Base-by-base conservation (phyloP, 352 stramenopile genomes). In the Globisporangium viniferum region DNA sequence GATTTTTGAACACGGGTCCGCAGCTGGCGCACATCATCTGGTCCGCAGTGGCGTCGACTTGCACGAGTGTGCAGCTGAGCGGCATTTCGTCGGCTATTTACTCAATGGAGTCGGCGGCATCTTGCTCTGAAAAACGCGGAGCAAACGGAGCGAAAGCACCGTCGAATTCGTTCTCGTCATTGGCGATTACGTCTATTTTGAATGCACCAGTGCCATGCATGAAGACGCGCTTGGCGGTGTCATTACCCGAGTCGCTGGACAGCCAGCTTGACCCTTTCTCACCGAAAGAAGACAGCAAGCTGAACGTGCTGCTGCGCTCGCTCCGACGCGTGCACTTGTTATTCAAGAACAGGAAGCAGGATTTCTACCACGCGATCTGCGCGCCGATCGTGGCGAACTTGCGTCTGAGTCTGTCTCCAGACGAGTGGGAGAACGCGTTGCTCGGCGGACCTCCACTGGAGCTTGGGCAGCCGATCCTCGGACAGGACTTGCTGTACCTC, bases 1-100 rank as follows among this genome's bases (percentile, higher is more conserved):
- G 85, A 22, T 92, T 92, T 49, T 85, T 88, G 33, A 87, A 81
- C 24, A 88, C 80, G 0, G 85, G 83, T 7, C 81, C 85, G 12
- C 83, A 93, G 62, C 66, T 92, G 8, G 77, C 85, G 1, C 85
- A 93, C 66, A 79, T 93, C 18, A 92, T 93, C 59, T 93, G 85
- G 85, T 91, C 80, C 5, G 77, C 85, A 0, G 80, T 93, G 6
- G 74, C 82, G 39, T 85, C 81, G 10, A 93, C 83, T 1, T 85
- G 83, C 46, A 77, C 76, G 35, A 93, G 75, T 53, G 78, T 78
- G 33, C 85, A 93, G 55, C 69, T 91, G 8, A 93, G 83, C 33
- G 82, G 83, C 5, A 85, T 93, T 27, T 93, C 85, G 1, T 84
- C 81, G 14, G 83, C 83, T 1, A 85, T 93, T 22, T 89, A 81